phyloP scores from a whole-genome alignment of 192 early-diverging fungal species.

The Backusella westeae region DNA sequence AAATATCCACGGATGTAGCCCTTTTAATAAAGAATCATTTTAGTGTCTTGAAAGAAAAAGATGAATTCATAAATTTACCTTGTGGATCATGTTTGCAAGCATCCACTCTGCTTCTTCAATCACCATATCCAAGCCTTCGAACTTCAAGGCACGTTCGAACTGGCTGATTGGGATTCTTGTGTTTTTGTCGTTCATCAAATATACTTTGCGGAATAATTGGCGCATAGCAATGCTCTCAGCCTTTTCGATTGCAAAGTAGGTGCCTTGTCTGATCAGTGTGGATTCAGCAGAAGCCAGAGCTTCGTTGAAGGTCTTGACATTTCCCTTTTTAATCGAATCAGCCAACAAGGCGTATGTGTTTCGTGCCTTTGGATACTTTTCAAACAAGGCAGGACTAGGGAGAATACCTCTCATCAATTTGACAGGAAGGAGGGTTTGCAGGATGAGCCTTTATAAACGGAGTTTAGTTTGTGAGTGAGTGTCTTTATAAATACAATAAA shows the following conservation, averaged over 20 bases:
- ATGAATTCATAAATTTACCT: conserved; percentile 42
- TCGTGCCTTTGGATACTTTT: conserved; percentile 56
- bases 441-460: conserved; percentile 58
- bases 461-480: neutral
- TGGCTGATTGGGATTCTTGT: conserved; percentile 57
- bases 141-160: conserved; percentile 66
- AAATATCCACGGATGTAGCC: conserved; percentile 89
- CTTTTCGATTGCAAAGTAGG: conserved; percentile 81
- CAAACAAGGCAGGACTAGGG: conserved; percentile 59
- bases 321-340: conserved; percentile 66
- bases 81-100: conserved; percentile 87
- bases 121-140: conserved; percentile 54
- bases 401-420: conserved; percentile 71
- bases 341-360: conserved; percentile 64
- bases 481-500: neutral
- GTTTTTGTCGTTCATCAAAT: conserved; percentile 35
- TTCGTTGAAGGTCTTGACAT: conserved; percentile 74
- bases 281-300: conserved; percentile 54
- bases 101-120: conserved; percentile 82
- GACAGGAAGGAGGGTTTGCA: conserved; percentile 80
- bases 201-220: conserved; percentile 76
- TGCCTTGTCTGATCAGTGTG: conserved; percentile 62
- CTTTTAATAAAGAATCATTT: conserved; percentile 24
- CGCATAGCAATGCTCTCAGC: conserved; percentile 69
- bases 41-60: neutral